These are phyloP conservation scores for Pterocarpus santalinus DNA, from an alignment of 306 rosid species.

Conservation along the genomic window DNA sequence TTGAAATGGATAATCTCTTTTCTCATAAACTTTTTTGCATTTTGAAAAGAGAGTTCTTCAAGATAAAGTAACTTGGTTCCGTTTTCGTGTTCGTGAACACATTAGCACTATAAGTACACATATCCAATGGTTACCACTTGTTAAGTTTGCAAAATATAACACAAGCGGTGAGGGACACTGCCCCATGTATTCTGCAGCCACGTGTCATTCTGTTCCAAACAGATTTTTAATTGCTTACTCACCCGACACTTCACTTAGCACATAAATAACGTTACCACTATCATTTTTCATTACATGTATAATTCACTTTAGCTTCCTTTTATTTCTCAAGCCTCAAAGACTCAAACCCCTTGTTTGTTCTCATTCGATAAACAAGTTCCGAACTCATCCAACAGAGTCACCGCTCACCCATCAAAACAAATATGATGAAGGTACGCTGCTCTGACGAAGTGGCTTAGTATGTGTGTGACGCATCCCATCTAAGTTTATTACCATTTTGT, in stretches of 20 bases:
- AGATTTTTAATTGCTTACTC: background rate
- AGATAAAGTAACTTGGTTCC: background rate
- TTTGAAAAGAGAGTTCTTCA: background rate
- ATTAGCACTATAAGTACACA: background rate
- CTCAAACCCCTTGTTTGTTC: background rate
- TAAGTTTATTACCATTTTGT: slow-evolving; percentile 15
- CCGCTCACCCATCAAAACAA: slow-evolving; percentile 26
- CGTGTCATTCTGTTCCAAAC: slow-evolving; percentile 41
- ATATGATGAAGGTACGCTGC: slow-evolving; percentile 36
- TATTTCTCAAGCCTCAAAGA: background rate
- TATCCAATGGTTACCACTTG: slow-evolving; percentile 13
- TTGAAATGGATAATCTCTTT: background rate
- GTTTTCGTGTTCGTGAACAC: background rate
- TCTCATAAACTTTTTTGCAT: background rate
- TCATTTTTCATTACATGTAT: background rate
- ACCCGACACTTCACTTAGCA: slow-evolving; percentile 16
- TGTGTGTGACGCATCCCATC: background rate
- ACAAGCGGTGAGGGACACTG: slow-evolving; percentile 54
- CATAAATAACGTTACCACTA: background rate
- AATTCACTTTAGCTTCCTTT: background rate
- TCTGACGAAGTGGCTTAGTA: background rate
- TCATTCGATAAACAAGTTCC: slow-evolving; percentile 1
- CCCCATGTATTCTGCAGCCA: slow-evolving; percentile 32
- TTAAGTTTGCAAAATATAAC: background rate
- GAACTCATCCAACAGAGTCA: slow-evolving; percentile 24